Evolutionary conservation across 2,329 filamentous ascomycete species (phyloP).

Genomic region (Pseudopyricularia cyperi): DNA sequence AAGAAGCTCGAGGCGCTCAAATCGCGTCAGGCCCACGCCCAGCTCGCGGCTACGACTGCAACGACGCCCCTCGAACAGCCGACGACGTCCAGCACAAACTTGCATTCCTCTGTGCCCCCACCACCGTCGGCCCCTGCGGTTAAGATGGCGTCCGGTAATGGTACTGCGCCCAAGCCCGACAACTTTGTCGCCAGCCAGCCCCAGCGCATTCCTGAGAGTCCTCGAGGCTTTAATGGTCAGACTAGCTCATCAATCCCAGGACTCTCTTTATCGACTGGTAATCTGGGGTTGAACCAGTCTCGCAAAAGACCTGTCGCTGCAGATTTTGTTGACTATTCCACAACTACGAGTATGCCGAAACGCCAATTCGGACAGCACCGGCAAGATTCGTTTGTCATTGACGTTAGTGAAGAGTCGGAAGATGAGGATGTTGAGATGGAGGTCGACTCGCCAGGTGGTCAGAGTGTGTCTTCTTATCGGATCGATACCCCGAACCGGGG

Average conservation of each 20-base stretch:
- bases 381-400: slow-evolving; percentile 59
- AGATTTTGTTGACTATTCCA: slow-evolving; percentile 50
- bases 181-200: background rate
- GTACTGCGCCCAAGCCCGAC: background rate
- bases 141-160: background rate
- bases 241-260: slow-evolving; percentile 6
- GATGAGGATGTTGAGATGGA: slow-evolving; percentile 58
- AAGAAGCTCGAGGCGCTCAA: slow-evolving; percentile 67
- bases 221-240: background rate
- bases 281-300: slow-evolving; percentile 3
- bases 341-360: slow-evolving; percentile 29
- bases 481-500: slow-evolving; percentile 18
- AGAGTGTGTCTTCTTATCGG: slow-evolving; percentile 18
- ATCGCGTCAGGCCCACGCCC: slow-evolving; percentile 23
- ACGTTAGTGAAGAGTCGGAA: slow-evolving; percentile 62
- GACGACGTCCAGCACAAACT: background rate
- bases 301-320: slow-evolving; percentile 45
- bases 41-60: slow-evolving; percentile 1
- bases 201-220: background rate
- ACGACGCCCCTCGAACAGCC: background rate
- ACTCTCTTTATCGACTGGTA: slow-evolving; percentile 8
- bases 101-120: background rate
- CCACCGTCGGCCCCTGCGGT: background rate
- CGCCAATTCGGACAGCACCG: slow-evolving; percentile 49
- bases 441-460: slow-evolving; percentile 40